Evolutionary conservation across 768 basidiomycete species (phyloP).

Genomic region (Rhodotorula taiwanensis): DNA sequence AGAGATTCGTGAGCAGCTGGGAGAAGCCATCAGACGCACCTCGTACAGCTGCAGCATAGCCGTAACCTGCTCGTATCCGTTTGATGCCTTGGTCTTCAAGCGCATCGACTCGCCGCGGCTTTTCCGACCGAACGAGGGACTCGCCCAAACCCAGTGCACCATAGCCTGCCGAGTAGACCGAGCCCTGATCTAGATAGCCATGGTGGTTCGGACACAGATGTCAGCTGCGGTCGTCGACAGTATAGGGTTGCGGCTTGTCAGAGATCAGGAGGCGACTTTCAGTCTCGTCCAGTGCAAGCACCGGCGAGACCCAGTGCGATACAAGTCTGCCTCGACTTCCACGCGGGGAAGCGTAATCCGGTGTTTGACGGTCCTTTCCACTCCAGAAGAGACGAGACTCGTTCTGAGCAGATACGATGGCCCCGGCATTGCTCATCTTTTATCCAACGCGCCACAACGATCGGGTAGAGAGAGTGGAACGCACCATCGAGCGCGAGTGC

Average conservation of each 20-base stretch:
- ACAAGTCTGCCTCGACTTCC: neutral
- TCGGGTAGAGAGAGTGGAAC: neutral
- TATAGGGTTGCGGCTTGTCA: neutral
- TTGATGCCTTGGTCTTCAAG: conserved; percentile 20
- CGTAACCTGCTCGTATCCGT: conserved; percentile 25
- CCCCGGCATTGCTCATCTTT: conserved; percentile 35
- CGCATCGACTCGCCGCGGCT: neutral
- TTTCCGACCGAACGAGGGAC: neutral
- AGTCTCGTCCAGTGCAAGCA: neutral
- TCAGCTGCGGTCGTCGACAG: neutral
- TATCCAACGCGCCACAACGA: neutral
- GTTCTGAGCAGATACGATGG: conserved; percentile 27
- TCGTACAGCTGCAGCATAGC: conserved; percentile 25
- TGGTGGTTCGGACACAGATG: neutral
- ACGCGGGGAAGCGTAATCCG: neutral
- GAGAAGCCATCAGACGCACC: neutral
- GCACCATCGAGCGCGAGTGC: conserved; percentile 30
- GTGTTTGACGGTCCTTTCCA: neutral
- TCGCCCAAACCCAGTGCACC: conserved; percentile 20
- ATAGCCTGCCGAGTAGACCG: conserved; percentile 26
- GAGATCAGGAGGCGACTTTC: neutral
- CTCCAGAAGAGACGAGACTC: neutral
- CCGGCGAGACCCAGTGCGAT: neutral
- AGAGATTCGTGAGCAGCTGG: no score
- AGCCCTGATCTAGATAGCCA: conserved; percentile 11